These are phyloP conservation scores for Calonectria pseudoreteaudii DNA, from an alignment of 2,329 filamentous ascomycete genomes.

Conservation along the genomic window DNA sequence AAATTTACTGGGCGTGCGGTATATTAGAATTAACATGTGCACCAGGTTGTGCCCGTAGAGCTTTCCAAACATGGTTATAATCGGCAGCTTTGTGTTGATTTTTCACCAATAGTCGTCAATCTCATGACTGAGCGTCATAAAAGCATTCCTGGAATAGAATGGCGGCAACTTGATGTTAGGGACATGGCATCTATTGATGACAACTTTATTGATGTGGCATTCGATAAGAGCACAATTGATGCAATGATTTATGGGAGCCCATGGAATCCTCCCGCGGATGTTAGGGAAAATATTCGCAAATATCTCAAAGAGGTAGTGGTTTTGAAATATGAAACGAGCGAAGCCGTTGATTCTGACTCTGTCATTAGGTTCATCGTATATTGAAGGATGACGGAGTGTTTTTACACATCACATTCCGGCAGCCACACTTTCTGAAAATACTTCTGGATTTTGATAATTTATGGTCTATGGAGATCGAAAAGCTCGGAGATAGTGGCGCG, in stretches of 20 bases:
- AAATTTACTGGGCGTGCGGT: no score
- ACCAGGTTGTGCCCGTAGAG: slow-evolving; percentile 65
- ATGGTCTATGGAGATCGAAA: slow-evolving; percentile 59
- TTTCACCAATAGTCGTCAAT: slow-evolving; percentile 60
- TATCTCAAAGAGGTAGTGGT: slow-evolving; percentile 67
- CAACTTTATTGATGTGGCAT: slow-evolving; percentile 63
- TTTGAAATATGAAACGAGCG: no score
- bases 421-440: slow-evolving; percentile 65
- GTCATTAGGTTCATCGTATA: slow-evolving; percentile 51
- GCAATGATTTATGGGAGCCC: slow-evolving; percentile 66
- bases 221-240: slow-evolving; percentile 68
- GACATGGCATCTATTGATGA: slow-evolving; percentile 56
- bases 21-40: no score
- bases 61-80: slow-evolving; percentile 60
- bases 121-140: slow-evolving; percentile 49
- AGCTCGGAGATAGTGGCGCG: slow-evolving; percentile 51
- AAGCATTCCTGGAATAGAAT: slow-evolving; percentile 56
- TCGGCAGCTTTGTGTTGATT: slow-evolving; percentile 67
- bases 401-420: slow-evolving; percentile 65
- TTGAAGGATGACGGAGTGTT: slow-evolving; percentile 61
- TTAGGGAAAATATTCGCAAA: slow-evolving; percentile 57
- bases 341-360: background rate
- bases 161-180: slow-evolving; percentile 64
- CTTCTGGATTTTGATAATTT: slow-evolving; percentile 55
- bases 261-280: slow-evolving; percentile 64